Base-by-base conservation (phyloP, 257 asterid species). In the Echium plantagineum region DNA sequence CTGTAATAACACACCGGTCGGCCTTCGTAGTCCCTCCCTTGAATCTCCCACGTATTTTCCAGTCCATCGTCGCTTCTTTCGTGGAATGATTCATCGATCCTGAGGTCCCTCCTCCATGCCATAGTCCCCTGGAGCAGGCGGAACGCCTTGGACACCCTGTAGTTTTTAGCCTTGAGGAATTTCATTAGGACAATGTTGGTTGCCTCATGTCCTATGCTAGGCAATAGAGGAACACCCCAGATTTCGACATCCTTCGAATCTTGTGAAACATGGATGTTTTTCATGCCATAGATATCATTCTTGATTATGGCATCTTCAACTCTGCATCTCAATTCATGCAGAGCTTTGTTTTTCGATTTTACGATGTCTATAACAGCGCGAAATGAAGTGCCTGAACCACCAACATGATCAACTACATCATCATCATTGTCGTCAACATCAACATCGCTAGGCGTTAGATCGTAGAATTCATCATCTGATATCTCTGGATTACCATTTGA, bases 151-250 rank as follows among this genome's bases (percentile, higher is more conserved):
- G 75, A 64, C 6, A 81, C 87, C 63, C 73, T 77, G 72, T 76
- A 87, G 57, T 69, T 72, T 28, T 75, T 80, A 9, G 86, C 88
- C 60, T 72, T 78, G 71, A 90, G 69, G 70, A 90, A 87, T 66
- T 87, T 90, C 71, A 63, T 58, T 5, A 90, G 82, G 64, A 87
- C 65, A 17, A 59, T 59, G 58, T 90, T 81, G 6, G 85, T 77
- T 9, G 76, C 83, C 3, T 61, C 70, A 47, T 81, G 77, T 17
- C 78, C 81, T 10, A 55, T 63, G 18, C 82, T 72, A 0, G 88
- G 87, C 57, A 90, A 69, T 9, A 90, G 59, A 46, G 96, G 94
- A 56, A 85, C 77, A 1, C 95, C 96, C 97, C 97, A 90, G 48
- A 90, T 56, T 0, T 60, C 71, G 69, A 78, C 52, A 15, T 67